Base-by-base conservation (phyloP, 257 asterid species). In the Solanum bukasovii region DNA sequence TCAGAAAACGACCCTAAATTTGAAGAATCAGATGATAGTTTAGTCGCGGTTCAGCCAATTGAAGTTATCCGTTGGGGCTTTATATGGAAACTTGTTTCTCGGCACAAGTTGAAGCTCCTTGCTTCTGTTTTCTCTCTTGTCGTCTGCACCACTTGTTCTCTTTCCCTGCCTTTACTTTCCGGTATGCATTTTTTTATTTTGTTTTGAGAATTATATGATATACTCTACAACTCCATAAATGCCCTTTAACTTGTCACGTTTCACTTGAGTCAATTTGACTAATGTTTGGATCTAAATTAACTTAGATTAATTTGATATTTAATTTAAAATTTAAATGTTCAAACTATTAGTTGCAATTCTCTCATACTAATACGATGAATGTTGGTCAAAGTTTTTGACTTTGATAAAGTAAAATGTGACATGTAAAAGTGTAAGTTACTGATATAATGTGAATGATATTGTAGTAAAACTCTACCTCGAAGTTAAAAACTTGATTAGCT, bases 51-150 rank as follows among this genome's bases (percentile, higher is more conserved):
- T 83, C 88, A 92, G 90, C 94, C 98, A 12, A 86, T 88, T 83
- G 92, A 97, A 73, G 94, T 89, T 44, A 90, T 97, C 88, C 94
- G 93, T 72, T 96, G 98, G 99, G 98, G 95, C n/a, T 88, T 97
- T 61, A 29, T 96, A 86, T 96, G 97, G 98, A 93, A 82, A 4
- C 94, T 96, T 83, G 59, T 95, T 81, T 94, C 93, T 74, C 90
- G 90, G 86, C 94, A 97, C 84, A 97, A 97, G 92, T 88, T 93
- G 93, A 95, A 93, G 89, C 95, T 94, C 61, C 87, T 92, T 87
- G 91, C 88, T 90, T 94, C 96, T 4, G 38, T 92, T 88, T 79
- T 93, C 20, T 87, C 97, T 31, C 97, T 97, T 21, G 61, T 96
- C 78, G 94, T 94, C 87, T 93, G 98, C 87, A 92, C 98, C 3